phyloP scores from a whole-genome alignment of 441 rosid species.

The Melianthus villosus region DNA sequence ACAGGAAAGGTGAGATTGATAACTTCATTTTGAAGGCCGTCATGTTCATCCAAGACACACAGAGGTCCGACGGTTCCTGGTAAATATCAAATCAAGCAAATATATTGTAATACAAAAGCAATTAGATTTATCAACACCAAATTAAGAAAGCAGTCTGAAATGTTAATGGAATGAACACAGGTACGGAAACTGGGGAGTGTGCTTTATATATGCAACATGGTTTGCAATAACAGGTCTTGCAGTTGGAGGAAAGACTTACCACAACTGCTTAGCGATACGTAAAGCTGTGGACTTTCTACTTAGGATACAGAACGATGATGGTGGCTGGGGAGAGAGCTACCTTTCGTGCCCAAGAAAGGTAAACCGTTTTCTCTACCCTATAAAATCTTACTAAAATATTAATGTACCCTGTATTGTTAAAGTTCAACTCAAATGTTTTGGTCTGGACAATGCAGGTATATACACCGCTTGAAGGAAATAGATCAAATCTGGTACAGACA shows the following conservation, averaged over 20 bases:
- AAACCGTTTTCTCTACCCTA: neutral
- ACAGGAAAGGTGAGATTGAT: constrained; percentile 11
- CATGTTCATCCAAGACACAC: constrained; percentile 11
- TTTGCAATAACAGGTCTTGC: constrained; percentile 10
- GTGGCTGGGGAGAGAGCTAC: constrained; percentile 15
- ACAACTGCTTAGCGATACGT: constrained; percentile 3
- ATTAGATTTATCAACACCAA: too few species aligned
- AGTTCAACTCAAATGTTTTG: too few species aligned
- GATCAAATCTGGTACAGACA: too few species aligned
- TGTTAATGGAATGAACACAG: neutral
- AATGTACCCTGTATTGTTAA: too few species aligned
- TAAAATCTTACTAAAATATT: too few species aligned
- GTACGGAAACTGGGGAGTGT: constrained; percentile 6
- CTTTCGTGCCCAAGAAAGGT: constrained; percentile 9
- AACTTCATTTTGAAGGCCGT: constrained; percentile 8
- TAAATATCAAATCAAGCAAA: neutral
- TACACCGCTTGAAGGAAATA: too few species aligned
- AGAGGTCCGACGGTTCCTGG: constrained; percentile 14
- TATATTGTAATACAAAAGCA: too few species aligned
- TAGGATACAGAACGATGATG: constrained; percentile 9
- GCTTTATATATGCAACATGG: constrained; percentile 7
- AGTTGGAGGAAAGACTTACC: constrained; percentile 9
- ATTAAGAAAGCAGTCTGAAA: too few species aligned
- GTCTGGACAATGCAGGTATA: too few species aligned
- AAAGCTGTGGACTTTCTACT: constrained; percentile 10